phyloP scores from a whole-genome alignment of 345 rosid species.

The Angophora floribunda region DNA sequence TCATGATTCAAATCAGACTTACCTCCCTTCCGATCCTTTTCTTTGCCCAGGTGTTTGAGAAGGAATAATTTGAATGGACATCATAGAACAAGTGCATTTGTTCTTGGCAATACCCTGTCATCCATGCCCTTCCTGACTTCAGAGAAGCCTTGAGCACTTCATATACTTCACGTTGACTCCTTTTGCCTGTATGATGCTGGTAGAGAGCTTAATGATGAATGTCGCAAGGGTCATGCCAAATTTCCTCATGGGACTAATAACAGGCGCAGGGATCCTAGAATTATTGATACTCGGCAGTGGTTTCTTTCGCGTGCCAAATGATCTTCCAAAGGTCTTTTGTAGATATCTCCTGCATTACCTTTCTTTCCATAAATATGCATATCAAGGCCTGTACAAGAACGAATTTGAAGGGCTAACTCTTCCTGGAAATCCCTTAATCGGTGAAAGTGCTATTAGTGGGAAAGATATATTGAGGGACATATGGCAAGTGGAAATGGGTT shows the following conservation, averaged over 20 bases:
- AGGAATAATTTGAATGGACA: conserved; percentile 51
- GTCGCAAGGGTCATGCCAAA: conserved; percentile 39
- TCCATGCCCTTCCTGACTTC: conserved; percentile 37
- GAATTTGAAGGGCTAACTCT: conserved; percentile 37
- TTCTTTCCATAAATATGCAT: conserved; percentile 38
- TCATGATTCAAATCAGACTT: not conserved
- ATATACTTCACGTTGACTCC: conserved; percentile 8
- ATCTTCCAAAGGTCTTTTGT: conserved; percentile 24
- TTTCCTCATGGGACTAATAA: conserved; percentile 36
- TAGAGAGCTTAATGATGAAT: conserved; percentile 51
- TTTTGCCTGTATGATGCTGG: conserved; percentile 30
- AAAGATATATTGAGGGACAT: conserved; percentile 15
- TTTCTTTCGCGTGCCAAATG: conserved; percentile 36
- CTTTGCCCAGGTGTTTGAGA: conserved; percentile 20
- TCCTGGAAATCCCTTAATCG: not conserved
- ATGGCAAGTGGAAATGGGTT: conserved; percentile 35
- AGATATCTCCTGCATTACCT: conserved; percentile 36
- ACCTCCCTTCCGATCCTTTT: not conserved
- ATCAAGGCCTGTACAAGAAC: conserved; percentile 42
- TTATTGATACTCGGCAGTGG: conserved; percentile 37
- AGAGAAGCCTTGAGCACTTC: conserved; percentile 15
- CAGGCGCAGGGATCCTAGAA: conserved; percentile 47
- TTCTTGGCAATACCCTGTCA: conserved; percentile 30
- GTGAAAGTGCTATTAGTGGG: not conserved
- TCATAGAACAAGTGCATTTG: conserved; percentile 24